phyloP scores from a whole-genome alignment of 2,329 filamentous ascomycete genomes.

The Furcasterigmium sp. region DNA sequence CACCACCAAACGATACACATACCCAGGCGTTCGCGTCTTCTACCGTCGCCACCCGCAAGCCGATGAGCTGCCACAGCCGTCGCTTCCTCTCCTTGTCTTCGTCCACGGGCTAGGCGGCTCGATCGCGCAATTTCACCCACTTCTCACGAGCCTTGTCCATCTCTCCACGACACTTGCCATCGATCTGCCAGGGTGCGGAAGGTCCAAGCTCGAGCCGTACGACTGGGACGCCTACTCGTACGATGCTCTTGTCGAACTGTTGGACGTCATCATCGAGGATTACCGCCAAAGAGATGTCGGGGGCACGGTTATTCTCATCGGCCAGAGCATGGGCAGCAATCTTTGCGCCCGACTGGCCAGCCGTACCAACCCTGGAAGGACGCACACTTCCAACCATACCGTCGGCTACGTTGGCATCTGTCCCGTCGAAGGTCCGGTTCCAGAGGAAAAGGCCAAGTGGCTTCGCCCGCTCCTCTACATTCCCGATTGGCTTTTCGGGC shows the following conservation, averaged over 20 bases:
- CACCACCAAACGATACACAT: constrained; percentile 64
- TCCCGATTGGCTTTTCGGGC: constrained; percentile 67
- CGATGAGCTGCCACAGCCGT: constrained; percentile 70
- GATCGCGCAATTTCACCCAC: constrained; percentile 76
- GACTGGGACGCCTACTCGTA: constrained; percentile 75
- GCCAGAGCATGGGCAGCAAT: constrained; percentile 86
- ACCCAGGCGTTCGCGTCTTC: constrained; percentile 76
- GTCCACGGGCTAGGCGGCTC: constrained; percentile 93
- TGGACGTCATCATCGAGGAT: constrained; percentile 68
- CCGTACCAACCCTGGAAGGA: constrained; percentile 37
- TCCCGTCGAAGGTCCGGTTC: constrained; percentile 62
- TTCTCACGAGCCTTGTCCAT: constrained; percentile 77
- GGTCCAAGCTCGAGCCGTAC: constrained; percentile 67
- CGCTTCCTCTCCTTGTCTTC: constrained; percentile 79
- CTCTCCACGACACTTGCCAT: constrained; percentile 80
- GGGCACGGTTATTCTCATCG: constrained; percentile 75
- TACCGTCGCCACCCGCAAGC: constrained; percentile 76
- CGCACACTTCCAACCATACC: constrained; percentile 57
- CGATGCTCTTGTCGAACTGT: constrained; percentile 67
- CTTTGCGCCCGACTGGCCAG: constrained; percentile 66
- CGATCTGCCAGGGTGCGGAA: constrained; percentile 85
- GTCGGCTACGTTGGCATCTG: constrained; percentile 77
- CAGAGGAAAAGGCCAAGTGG: constrained; percentile 37
- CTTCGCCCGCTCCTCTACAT: constrained; percentile 59
- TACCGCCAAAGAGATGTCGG: constrained; percentile 59